phyloP scores from a whole-genome alignment of 306 rosid species.

The Prunus campanulata region DNA sequence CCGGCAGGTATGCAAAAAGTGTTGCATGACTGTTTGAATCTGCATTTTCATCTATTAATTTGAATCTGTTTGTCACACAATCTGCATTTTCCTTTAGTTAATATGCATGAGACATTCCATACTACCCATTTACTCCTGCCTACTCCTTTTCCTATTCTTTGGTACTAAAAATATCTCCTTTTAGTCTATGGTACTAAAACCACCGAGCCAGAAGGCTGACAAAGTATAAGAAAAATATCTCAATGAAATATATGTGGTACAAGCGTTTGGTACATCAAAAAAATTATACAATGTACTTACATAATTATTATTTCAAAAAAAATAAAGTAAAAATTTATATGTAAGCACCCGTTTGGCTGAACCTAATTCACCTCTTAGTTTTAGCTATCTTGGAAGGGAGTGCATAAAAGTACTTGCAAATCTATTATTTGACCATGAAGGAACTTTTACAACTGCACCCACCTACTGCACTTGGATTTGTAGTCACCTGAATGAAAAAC shows the following conservation, averaged over 20 bases:
- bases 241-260: background rate
- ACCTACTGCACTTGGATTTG: slow-evolving; percentile 92
- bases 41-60: too few relatives aligned
- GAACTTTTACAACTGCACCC: slow-evolving; percentile 96
- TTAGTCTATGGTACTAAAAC: too few relatives aligned
- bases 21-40: too few relatives aligned
- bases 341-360: background rate
- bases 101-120: too few relatives aligned
- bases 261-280: background rate
- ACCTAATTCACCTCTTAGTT: slow-evolving; percentile 1
- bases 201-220: background rate
- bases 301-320: background rate
- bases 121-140: too few relatives aligned
- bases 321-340: background rate
- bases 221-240: background rate
- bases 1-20: too few relatives aligned
- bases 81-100: too few relatives aligned
- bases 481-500: slow-evolving; percentile 62
- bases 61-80: too few relatives aligned
- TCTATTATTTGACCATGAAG: slow-evolving; percentile 83
- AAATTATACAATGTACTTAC: background rate
- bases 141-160: too few relatives aligned
- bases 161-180: too few relatives aligned
- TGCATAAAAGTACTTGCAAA: slow-evolving; percentile 1
- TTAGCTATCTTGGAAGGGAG: slow-evolving; percentile 6